Evolutionary conservation across 176 grass and related monocot genomes (phyloP), one percentile per base, ranked within the genome.

Genomic region (Avena sativa): DNA sequence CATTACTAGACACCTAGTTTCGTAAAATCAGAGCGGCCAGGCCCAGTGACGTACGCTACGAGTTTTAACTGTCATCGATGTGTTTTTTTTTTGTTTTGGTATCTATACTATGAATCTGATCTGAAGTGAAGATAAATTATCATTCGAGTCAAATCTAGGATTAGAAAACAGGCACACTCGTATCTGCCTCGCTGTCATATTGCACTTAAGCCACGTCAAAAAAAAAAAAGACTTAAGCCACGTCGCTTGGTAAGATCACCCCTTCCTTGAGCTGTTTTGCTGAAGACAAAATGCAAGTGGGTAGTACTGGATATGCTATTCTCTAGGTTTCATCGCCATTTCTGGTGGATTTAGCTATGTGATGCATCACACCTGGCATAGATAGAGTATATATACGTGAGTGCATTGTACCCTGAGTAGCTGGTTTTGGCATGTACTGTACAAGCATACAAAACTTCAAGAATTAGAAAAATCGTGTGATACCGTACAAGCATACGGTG

Each of bases 371-470:
- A 46, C 80, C 88, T 70, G 25, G 89, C 57, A 30, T 76, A 73
- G 71, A 75, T n/a, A 2, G 52, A 19, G 23, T 57, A 57, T 57
- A 57, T 81, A 83, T 47, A 9, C 83, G 57, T 77, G n/a, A 4
- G 57, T 85, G 61, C 19, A 5, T 7, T 81, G 67, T 43, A 58
- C 80, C 59, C 34, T 19, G 48, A 75, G 55, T 81, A 6, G 81
- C 85, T 52, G 13, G 46, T 87, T 84, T 88, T 91, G 85, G 85
- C 68, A 30, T 43, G 14, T 66, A 52, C 74, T 12, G 20, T 48
- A 50, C 32, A 78, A 78, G 30, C 63, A 20, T 78, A 68, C 55
- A 82, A 44, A 62, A 3, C 0, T 2, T 25, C 12, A 4, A 17
- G 21, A 71, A 32, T 62, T 34, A 9, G 55, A 51, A 82, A 26